These are phyloP conservation scores for Arthrobotrys sphaeroides DNA, from an alignment of 2,329 filamentous ascomycete species.

Conservation along the genomic window DNA sequence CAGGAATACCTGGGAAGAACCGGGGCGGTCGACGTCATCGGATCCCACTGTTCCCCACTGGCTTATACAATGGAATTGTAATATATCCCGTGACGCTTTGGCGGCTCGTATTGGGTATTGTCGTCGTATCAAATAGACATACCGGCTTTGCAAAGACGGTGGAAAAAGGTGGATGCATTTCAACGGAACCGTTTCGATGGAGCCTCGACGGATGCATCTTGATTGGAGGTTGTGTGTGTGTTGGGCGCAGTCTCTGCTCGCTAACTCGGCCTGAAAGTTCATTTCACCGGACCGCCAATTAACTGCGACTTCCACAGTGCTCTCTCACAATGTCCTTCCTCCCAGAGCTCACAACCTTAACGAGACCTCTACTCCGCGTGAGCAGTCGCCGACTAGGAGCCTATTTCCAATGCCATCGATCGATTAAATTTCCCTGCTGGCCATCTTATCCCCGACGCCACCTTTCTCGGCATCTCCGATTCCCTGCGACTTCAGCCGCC, in stretches of 20 bases:
- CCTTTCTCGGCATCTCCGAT: slow-evolving; percentile 45
- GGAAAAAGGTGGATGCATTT: neutral
- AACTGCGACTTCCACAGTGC: slow-evolving; percentile 6
- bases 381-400: slow-evolving; percentile 47
- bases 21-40: slow-evolving; percentile 11
- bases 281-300: neutral
- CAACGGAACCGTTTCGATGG: neutral
- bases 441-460: slow-evolving; percentile 35
- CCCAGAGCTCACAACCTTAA: slow-evolving; percentile 27
- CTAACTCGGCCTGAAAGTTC: neutral
- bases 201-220: neutral
- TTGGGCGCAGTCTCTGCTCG: slow-evolving; percentile 5
- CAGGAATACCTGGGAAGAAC: slow-evolving; percentile 4
- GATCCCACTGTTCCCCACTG: neutral
- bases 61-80: neutral
- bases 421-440: slow-evolving; percentile 27
- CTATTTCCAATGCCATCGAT: slow-evolving; percentile 32
- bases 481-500: slow-evolving; percentile 7
- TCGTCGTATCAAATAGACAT: neutral
- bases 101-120: too few species aligned
- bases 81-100: too few species aligned
- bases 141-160: neutral
- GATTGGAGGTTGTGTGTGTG: neutral
- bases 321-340: slow-evolving; percentile 26
- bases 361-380: slow-evolving; percentile 32